Percentiles rank a stretch among this genome's conserved stretches.
Conservation (phyloP, 164 flowering plant genomes). For the Sextonia rubra region DNA sequence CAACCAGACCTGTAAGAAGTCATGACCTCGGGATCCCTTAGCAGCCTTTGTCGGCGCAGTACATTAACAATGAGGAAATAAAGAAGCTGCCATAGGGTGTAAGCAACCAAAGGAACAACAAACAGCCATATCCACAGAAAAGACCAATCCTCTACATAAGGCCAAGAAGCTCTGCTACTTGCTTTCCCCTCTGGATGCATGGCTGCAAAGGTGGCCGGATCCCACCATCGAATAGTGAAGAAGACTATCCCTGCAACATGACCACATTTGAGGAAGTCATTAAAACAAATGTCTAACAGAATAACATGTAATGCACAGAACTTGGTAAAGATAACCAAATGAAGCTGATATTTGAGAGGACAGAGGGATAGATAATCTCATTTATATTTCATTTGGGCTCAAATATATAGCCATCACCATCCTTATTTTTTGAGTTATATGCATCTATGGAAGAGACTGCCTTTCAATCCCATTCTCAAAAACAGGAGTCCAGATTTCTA, state of each 20-base stretch:
- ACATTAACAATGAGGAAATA: slow-evolving; percentile 94
- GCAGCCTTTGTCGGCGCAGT: slow-evolving; percentile 77
- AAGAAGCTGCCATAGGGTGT: slow-evolving; percentile 81
- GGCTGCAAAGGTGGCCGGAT: slow-evolving; percentile 76
- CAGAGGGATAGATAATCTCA: no score
- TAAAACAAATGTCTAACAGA: neutral
- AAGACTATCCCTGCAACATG: slow-evolving; percentile 68
- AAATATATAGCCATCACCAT: no score
- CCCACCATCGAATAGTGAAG: slow-evolving; percentile 98
- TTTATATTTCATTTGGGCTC: no score
- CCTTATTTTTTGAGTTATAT: no score
- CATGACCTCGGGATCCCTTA: slow-evolving; percentile 98
- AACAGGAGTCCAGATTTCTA: no score
- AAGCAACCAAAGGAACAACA: slow-evolving; percentile 75
- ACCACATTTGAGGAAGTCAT: neutral
- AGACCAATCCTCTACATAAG: slow-evolving; percentile 69
- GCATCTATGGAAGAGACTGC: no score
- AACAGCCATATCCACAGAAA: slow-evolving; percentile 87
- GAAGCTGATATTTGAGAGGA: no score
- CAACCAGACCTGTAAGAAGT: slow-evolving; percentile 83
- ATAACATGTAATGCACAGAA: neutral
- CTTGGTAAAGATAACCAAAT: no score
- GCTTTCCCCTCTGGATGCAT: slow-evolving; percentile 75
- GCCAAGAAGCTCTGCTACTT: slow-evolving; percentile 76
- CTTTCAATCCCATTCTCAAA: no score